Base-by-base conservation (phyloP, 2,329 filamentous ascomycete genomes). In the Thielaviopsis cerberus region DNA sequence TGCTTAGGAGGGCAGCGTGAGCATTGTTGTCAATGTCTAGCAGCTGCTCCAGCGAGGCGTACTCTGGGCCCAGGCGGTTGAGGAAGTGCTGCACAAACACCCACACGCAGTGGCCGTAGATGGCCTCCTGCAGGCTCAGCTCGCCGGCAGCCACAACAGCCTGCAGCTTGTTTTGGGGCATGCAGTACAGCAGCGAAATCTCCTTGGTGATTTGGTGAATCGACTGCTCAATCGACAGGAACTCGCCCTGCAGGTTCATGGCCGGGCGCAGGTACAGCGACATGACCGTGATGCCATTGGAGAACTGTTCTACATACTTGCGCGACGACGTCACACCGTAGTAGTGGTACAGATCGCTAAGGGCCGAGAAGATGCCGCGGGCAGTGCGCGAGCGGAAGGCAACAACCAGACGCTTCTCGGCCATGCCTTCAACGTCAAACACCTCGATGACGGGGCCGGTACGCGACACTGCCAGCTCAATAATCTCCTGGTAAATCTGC, bases 141-240 rank as follows among this genome's bases (percentile, higher is more conserved):
- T 85, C 80, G 54, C 90, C 90, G 17, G 80, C 82, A 55, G 87
- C 86, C 70, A 98, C 98, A 65, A 95, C 81, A 60, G 78, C 75
- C 72, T 96, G 91, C 70, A 98, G 88, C 72, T 90, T 92, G 77
- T 95, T 98, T 71, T 94, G 91, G 15, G 92, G 92, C 64, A 98
- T 86, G 70, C 92, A 98, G 80, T 97, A 98, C 20, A 98, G 77
- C 60, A 98, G 79, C 1, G 92, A 97, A 55, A 95, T 85, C 71
- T 98, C 92, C 78, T 97, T 97, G 75, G 92, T 94, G 74, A 98
- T 96, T 72, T 98, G 92, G 72, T 96, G 88, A 64, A 98, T 95
- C 2, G 91, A 92, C 64, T 91, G 85, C 66, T 96, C 88, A 64
- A 97, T 88, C 0, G 89, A 85, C 45, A 91, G 90, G 68, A 74